phyloP scores from a whole-genome alignment of 106 monocot genomes.

The Chionographis japonica region DNA sequence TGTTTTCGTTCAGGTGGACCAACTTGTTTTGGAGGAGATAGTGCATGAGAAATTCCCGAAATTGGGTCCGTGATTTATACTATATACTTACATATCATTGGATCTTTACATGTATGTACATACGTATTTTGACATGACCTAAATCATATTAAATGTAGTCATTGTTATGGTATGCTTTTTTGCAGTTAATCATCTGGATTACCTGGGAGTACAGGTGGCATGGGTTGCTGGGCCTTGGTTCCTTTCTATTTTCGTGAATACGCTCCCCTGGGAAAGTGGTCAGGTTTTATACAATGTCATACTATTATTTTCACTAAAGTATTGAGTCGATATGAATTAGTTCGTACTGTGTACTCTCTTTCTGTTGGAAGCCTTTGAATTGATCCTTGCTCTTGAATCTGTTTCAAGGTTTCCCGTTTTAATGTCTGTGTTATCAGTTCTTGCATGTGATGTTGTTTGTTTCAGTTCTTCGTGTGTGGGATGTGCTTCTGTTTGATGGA shows the following conservation, averaged over 20 bases:
- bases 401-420: background rate
- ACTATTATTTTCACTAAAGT: background rate
- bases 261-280: slow-evolving; percentile 99
- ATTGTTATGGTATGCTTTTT: background rate
- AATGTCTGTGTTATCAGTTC: too few species aligned
- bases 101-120: background rate
- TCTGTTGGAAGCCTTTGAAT: background rate
- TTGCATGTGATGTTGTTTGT: background rate
- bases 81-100: background rate
- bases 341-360: background rate
- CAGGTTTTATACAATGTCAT: slow-evolving; percentile 33
- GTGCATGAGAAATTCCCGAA: slow-evolving; percentile 89
- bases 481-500: slow-evolving; percentile 95
- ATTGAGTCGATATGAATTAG: background rate
- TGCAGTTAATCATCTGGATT: slow-evolving; percentile 97
- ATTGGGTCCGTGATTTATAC: slow-evolving; percentile 48
- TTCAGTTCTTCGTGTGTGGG: slow-evolving; percentile 97
- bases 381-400: background rate
- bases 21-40: slow-evolving; percentile 95
- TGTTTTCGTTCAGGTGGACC: slow-evolving; percentile 68
- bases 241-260: slow-evolving; percentile 96
- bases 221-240: slow-evolving; percentile 99
- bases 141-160: background rate
- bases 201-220: slow-evolving; percentile 92
- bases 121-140: background rate